These are phyloP conservation scores for Pseudozyma sp. DNA, from an alignment of 1,284 basidiomycete species.

Conservation along the genomic window DNA sequence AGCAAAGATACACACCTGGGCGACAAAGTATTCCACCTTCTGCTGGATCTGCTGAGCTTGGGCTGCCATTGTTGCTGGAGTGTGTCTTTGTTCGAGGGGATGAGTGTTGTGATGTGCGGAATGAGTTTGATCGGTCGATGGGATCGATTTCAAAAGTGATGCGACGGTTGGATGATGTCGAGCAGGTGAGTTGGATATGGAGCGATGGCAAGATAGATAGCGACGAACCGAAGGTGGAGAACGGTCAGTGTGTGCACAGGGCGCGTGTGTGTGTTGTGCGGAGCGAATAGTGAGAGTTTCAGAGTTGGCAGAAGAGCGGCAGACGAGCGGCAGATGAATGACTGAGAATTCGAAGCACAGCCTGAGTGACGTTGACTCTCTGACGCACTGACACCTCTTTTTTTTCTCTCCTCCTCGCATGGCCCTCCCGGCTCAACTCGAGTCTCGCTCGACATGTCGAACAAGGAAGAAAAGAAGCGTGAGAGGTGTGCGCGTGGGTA, in stretches of 20 bases:
- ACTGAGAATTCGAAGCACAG: slow-evolving; percentile 2
- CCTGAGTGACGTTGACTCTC: slow-evolving; percentile 1
- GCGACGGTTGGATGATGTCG: not conserved
- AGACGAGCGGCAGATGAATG: slow-evolving; percentile 1
- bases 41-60: slow-evolving; percentile 64
- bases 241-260: not conserved
- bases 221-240: not conserved
- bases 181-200: not conserved
- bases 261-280: slow-evolving; percentile 1
- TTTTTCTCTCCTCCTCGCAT: not conserved
- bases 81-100: not conserved
- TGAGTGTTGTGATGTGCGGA: not conserved
- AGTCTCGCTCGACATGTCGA: not conserved
- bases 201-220: slow-evolving; percentile 9
- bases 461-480: not conserved
- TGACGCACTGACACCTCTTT: slow-evolving; percentile 11
- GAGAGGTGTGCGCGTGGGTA: not conserved
- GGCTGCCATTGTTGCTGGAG: slow-evolving; percentile 55
- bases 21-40: slow-evolving; percentile 66
- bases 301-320: slow-evolving; percentile 7
- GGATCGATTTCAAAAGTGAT: not conserved
- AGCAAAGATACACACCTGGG: slow-evolving; percentile 57
- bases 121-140: not conserved
- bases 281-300: not conserved
- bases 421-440: slow-evolving; percentile 1